A percentile compares a stretch with the other conserved stretches of the same genome.
Evolutionary conservation across 208 protist species (phyloP).

Genomic region (Crithidia mellificae): DNA sequence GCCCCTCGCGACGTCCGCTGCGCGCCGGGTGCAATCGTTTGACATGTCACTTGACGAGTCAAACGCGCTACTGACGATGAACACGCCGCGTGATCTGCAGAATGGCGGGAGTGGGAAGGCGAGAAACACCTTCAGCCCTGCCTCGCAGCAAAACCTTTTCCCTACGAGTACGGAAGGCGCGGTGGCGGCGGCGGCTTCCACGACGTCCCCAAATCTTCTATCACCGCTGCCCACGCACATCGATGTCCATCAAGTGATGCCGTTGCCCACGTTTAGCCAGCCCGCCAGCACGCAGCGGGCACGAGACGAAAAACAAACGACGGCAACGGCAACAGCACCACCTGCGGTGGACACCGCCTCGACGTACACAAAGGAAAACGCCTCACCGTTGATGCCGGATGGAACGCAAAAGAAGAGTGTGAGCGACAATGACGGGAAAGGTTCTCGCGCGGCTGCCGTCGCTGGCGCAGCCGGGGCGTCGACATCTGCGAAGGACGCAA

Average conservation of each 20-base stretch:
- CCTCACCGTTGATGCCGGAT: background rate
- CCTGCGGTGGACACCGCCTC: background rate
- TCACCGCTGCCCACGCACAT: background rate
- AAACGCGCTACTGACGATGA: slow-evolving; percentile 10
- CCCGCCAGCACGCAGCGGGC: background rate
- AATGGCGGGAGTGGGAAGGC: background rate
- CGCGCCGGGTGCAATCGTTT: slow-evolving; percentile 16
- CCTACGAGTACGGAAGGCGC: background rate
- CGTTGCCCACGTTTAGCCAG: slow-evolving; percentile 8
- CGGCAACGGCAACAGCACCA: background rate
- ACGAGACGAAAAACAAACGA: background rate
- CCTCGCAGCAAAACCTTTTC: slow-evolving; percentile 3
- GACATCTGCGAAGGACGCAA: no score
- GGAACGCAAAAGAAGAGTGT: background rate
- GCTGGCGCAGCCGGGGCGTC: no score
- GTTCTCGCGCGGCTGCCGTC: no score
- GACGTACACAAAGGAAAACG: background rate
- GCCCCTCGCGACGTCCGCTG: background rate
- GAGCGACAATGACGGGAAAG: no score
- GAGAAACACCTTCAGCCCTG: background rate
- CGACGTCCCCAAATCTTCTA: background rate
- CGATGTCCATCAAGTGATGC: slow-evolving; percentile 10
- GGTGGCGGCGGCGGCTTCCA: background rate
- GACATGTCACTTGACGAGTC: slow-evolving; percentile 26
- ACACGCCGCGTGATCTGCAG: slow-evolving; percentile 18